These are phyloP conservation scores for Umbelopsis sp. DNA, from an alignment of 192 early-diverging fungal genomes.

Conservation along the genomic window DNA sequence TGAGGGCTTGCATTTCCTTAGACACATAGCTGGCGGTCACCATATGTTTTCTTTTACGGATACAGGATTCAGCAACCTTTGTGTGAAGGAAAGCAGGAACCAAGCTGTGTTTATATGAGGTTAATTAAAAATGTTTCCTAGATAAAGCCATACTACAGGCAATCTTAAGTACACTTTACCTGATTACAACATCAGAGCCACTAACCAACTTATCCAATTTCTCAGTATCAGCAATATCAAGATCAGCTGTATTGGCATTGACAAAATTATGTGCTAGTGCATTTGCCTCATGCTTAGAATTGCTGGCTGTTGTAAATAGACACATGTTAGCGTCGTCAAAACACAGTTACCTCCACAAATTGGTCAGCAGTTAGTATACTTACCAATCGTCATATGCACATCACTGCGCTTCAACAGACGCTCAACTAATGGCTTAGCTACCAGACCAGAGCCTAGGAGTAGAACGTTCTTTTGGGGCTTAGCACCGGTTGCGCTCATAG, in stretches of 20 bases:
- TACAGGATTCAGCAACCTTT: constrained; percentile 73
- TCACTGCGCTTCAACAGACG: constrained; percentile 68
- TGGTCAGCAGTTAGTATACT: neutral
- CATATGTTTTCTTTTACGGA: constrained; percentile 87
- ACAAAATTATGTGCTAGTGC: constrained; percentile 60
- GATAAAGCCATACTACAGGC: too few relatives aligned
- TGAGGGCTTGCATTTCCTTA: constrained; percentile 80
- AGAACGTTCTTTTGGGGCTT: constrained; percentile 43
- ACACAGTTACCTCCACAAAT: neutral
- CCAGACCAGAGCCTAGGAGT: constrained; percentile 76
- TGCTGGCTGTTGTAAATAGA: constrained; percentile 64
- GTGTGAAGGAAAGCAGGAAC: constrained; percentile 88
- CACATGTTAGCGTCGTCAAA: neutral
- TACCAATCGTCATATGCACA: constrained; percentile 73
- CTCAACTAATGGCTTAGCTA: constrained; percentile 89
- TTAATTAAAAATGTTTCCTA: too few relatives aligned
- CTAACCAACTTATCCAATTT: constrained; percentile 64
- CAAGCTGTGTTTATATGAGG: constrained; percentile 60
- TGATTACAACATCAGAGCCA: constrained; percentile 86
- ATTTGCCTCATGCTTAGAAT: constrained; percentile 71
- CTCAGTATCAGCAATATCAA: constrained; percentile 74
- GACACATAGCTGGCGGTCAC: constrained; percentile 97
- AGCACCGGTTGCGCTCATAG: neutral
- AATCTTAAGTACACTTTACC: constrained; percentile 41
- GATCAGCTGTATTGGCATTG: constrained; percentile 61